Evolutionary conservation across 805 yeast species (phyloP), one percentile per base, ranked within the genome.

Genomic region (Candida takata): DNA sequence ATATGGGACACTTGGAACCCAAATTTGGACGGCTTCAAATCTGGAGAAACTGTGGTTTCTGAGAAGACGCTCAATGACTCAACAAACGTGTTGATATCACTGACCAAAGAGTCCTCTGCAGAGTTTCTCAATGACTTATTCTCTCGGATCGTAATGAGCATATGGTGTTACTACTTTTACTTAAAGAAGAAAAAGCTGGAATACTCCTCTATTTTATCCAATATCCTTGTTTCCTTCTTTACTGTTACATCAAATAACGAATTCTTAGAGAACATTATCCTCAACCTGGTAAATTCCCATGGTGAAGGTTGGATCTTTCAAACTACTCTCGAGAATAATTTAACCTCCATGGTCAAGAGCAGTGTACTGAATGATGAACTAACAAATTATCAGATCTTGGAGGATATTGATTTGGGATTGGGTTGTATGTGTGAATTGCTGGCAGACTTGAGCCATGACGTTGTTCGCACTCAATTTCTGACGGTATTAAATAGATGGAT

Each of bases 401-500:
- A 62, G 13, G 56, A 57, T 33, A 53, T 79, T 24, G 79, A 74
- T 37, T 34, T 42, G 0, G 58, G 76, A 0, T 47, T 72, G 6
- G 72, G 62, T 3, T 40, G 61, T 12, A 58, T 67, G 13, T 39
- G 72, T 2, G 60, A 57, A 5, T 47, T 84, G 4, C 55, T 84
- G 36, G 60, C 62, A 32, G 64, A 70, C 18, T 48, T 79, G 6
- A 75, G 72, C 37, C 74, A 74, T 29, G 61, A 58, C 1, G 54
- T 67, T 10, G 55, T 73, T 3, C 72, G 62, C 38, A 59, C 48
- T 23, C 56, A 68, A 3, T 82, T 86, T 45, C 55, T 76, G 4
- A 43, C 41, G 0, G 57, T 78, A 1, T 59, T 90, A 42, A 67
- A 69, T 38, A 62, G 78, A 45, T 84, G 95, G 88, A 64, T 83